A percentile compares a stretch with the other conserved stretches of the same genome.
Evolutionary conservation across 176 grass and related monocot genomes (phyloP).

Genomic region (Juncus effusus): DNA sequence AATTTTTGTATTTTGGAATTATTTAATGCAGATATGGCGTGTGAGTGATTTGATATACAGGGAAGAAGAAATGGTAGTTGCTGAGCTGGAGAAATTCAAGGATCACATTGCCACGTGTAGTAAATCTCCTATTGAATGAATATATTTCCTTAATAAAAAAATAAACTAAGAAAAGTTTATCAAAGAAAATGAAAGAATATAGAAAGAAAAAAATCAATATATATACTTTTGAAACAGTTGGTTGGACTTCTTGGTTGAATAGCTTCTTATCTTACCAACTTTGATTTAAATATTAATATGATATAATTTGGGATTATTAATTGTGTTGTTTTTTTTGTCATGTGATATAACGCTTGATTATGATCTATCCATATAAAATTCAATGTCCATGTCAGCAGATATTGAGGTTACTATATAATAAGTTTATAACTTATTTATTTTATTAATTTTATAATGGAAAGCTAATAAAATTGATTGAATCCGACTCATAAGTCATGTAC

Average conservation of each 20-base stretch:
- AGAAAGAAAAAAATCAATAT: conserved; percentile 2
- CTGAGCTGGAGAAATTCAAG: conserved; percentile 78
- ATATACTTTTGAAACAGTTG: conserved; percentile 4
- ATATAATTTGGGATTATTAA: conserved; percentile 10
- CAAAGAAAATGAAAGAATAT: conserved; percentile 11
- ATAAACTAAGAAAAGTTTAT: not conserved
- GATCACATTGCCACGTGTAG: conserved; percentile 48
- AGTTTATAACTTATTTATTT: no score
- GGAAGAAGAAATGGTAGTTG: conserved; percentile 63
- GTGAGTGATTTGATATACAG: conserved; percentile 87
- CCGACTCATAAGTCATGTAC: no score
- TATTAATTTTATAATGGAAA: no score
- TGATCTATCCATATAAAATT: no score
- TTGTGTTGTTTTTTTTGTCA: not conserved
- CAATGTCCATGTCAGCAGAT: no score
- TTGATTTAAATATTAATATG: conserved; percentile 5
- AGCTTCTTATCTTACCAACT: not conserved
- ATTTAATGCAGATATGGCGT: conserved; percentile 75
- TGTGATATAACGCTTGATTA: not conserved
- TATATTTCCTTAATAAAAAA: conserved; percentile 7
- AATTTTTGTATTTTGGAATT: conserved; percentile 12
- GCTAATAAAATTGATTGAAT: no score
- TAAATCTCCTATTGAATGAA: conserved; percentile 33
- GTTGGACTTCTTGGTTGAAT: not conserved
- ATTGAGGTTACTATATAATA: no score